Evolutionary conservation across 2,329 filamentous ascomycete genomes (phyloP).

Genomic region (Neurospora sp.): DNA sequence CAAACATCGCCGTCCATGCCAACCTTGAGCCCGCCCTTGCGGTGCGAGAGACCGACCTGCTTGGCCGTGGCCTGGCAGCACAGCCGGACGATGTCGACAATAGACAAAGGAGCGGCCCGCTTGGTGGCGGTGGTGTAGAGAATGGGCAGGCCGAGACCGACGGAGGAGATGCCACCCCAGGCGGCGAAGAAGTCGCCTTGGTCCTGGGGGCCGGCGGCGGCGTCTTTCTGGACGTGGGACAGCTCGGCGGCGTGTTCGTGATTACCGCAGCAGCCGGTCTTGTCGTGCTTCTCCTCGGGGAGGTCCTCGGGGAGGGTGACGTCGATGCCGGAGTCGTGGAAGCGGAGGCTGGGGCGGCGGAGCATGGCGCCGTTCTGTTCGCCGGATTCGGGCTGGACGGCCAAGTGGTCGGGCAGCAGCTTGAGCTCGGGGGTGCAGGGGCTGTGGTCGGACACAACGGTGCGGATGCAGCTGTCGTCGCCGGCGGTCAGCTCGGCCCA

Average conservation of each 20-base stretch:
- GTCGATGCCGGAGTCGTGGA: conserved; percentile 45
- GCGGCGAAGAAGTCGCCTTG: conserved; percentile 86
- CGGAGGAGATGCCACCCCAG: conserved; percentile 93
- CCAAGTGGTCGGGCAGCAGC: conserved; percentile 62
- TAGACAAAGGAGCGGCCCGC: conserved; percentile 41
- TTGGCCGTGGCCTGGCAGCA: conserved; percentile 79
- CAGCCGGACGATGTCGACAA: conserved; percentile 75
- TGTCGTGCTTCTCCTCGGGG: conserved; percentile 7
- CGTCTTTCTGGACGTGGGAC: conserved; percentile 9
- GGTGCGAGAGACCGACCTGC: conserved; percentile 75
- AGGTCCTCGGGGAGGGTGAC: conserved; percentile 27
- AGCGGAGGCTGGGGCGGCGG: conserved; percentile 25
- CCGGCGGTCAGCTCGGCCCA: conserved; percentile 67
- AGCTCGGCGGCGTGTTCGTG: conserved; percentile 1
- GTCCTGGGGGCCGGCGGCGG: conserved; percentile 18
- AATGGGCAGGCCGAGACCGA: conserved; percentile 86
- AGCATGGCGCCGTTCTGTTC: conserved; percentile 9
- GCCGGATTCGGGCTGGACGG: conserved; percentile 3
- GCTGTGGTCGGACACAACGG: conserved; percentile 90
- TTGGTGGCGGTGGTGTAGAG: conserved; percentile 68
- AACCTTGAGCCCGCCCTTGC: conserved; percentile 70
- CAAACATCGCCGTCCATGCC: conserved; percentile 88
- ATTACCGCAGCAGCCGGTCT: conserved; percentile 24
- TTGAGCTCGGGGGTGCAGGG: conserved; percentile 95
- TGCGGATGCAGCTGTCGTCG: conserved; percentile 71